A percentile compares a stretch with the other conserved stretches of the same genome.
Conservation (phyloP, 495 filamentous ascomycete genomes). For the Lasiosphaeria miniovina region DNA sequence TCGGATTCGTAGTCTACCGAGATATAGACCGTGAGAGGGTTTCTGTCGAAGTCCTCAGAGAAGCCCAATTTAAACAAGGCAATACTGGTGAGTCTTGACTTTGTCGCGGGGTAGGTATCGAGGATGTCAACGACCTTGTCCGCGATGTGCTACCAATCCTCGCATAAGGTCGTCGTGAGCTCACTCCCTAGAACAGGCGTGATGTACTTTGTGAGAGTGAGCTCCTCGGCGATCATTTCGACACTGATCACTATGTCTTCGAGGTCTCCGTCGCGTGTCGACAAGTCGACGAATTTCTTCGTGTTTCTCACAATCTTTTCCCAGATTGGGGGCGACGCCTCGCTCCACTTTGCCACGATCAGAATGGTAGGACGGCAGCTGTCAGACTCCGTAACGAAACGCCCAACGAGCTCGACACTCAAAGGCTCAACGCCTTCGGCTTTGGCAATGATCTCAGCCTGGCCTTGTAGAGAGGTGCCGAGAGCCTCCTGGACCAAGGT, state of each 20-base stretch:
- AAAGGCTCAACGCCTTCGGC: constrained; percentile 1
- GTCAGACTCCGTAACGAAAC: not conserved
- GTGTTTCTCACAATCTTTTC: not conserved
- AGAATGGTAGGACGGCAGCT: not conserved
- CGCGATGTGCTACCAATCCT: not conserved
- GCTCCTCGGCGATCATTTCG: constrained; percentile 4
- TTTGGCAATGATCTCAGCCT: constrained; percentile 5
- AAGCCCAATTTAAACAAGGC: constrained; percentile 2
- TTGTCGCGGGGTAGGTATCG: not conserved
- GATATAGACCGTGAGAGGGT: constrained; percentile 4
- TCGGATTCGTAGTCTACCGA: constrained; percentile 6
- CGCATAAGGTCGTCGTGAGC: not conserved
- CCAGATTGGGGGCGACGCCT: not conserved
- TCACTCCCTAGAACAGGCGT: not conserved
- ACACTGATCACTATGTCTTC: not conserved
- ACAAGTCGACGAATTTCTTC: constrained; percentile 1
- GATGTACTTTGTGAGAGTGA: not conserved
- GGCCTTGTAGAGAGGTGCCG: not conserved
- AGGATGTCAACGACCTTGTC: not conserved
- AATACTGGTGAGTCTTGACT: constrained; percentile 1
- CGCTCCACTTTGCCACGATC: constrained; percentile 1
- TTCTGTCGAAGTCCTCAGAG: not conserved
- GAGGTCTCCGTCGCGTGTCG: not conserved
- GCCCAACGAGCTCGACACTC: not conserved
- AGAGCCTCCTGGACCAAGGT: not conserved